Evolutionary conservation across 441 rosid species (phyloP), one percentile per base, ranked within the genome.

Genomic region (Geranium incanum): DNA sequence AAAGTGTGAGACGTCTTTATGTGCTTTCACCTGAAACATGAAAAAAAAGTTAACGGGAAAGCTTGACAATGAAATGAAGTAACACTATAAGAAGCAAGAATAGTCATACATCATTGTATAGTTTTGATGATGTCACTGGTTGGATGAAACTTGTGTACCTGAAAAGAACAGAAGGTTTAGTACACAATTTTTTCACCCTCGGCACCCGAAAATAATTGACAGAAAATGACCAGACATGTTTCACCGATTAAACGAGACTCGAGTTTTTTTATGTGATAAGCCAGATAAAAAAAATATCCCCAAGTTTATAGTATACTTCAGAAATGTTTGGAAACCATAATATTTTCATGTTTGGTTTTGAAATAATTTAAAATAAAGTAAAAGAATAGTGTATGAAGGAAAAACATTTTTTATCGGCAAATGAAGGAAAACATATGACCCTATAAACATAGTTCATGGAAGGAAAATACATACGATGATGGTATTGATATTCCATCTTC

Each of bases 81-180:
- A 68, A 69, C 21, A 43, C 70, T 69, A 37, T 16, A 67, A 16
- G 23, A 11, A 68, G 70, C 39, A 67, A 37, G 75, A 66, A 68
- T 72, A 8, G 62, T 69, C 84, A 59, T 84, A 91, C 99, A 78
- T 91, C 96, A 73, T 89, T 91, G 81, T 91, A 87, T 64, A 95
- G 84, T 84, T 91, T 95, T 33, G 97, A 85, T 71, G 97, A 88
- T 68, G 97, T 89, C 73, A 93, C 81, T 16, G 98, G 99, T 71
- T 95, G 98, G 78, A 95, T 86, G 83, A 91, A 93, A 82, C 98
- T 93, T 68, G 98, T 93, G 82, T 95, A 95, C 92, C 98, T 93
- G 80, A 70, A 77, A 55, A 36, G 60, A 18, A 18, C 11, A 66
- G 33, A 59, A 28, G 28, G 3, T 16, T 59, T 19, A 19, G 33